Percentiles rank a stretch among this genome's conserved stretches.
These are phyloP conservation scores for Saccharomycopsis capsularis DNA, from an alignment of 805 yeast species.

Conservation along the genomic window DNA sequence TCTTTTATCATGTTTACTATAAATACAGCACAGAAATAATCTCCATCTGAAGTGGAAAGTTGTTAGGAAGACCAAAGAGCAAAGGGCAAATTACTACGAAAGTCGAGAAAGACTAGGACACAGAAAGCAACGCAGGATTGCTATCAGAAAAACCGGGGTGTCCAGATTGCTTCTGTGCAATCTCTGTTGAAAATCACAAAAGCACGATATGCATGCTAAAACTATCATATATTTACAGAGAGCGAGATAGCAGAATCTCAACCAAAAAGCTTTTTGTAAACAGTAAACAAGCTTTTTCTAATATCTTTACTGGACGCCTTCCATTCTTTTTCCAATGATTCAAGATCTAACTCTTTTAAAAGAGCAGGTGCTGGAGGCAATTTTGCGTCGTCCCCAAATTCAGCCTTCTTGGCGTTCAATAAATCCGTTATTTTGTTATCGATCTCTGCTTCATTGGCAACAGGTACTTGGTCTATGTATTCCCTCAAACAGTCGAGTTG, in stretches of 20 bases:
- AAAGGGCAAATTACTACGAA: no score
- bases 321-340: constrained; percentile 10
- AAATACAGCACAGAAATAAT: no score
- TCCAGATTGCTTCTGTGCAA: no score
- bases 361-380: constrained; percentile 9
- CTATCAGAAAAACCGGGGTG: no score
- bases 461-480: constrained; percentile 37
- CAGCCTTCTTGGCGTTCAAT: constrained; percentile 1
- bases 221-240: not conserved
- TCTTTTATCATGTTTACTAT: no score
- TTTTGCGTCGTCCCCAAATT: constrained; percentile 4
- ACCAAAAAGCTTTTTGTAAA: constrained; percentile 5
- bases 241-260: not conserved
- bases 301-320: constrained; percentile 9
- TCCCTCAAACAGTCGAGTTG: constrained; percentile 39
- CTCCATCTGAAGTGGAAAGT: no score
- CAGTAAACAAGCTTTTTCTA: constrained; percentile 13
- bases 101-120: no score
- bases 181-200: no score
- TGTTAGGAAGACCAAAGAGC: no score
- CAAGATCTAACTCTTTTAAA: constrained; percentile 9
- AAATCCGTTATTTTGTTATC: constrained; percentile 4
- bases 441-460: constrained; percentile 38
- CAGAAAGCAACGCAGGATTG: no score
- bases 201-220: no score